Evolutionary conservation across 805 yeast genomes (phyloP), one percentile per base, ranked within the genome.

Genomic region (Saccharomycopsis lassenensis): DNA sequence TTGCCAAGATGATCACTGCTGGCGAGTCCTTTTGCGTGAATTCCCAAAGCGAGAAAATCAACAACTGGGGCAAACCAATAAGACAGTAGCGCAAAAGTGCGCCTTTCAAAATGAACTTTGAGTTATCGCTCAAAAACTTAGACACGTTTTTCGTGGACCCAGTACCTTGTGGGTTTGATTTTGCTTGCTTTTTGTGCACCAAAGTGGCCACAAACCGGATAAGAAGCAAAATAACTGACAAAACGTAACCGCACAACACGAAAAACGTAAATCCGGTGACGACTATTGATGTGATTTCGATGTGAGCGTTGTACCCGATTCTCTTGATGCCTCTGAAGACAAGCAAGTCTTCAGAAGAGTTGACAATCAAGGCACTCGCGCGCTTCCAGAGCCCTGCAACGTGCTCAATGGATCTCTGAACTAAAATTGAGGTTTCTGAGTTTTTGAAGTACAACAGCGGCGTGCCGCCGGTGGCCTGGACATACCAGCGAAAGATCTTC

Each of bases 211-310:
- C 52, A 27, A 64, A 54, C 24, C 75, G 55, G 42, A 69, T 71
- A 16, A 77, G 47, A 1, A 65, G 49, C 37, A 67, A 67, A 2
- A 77, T 46, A 3, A 70, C 77, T 17, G 78, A 71, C 28, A 86
- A 61, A 11, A 83, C 69, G 47, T 81, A 78, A 12, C 87, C 86
- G 57, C 80, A 74, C 32, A 87, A 51, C 16, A 81, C 68, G 55
- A 86, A 87, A 48, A 83, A 84, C 2, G 95, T 82, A 58, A 83
- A 82, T 1, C 94, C 91, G 2, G 95, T 86, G 33, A 74, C 71
- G 12, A 81, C 95, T 24, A 85, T 72, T 5, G 91, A 70, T 2
- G 95, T 83, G 33, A 74, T 74, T 58, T 87, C 97, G 43, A 87
- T 83, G 32, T 65, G 63, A 27, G 89, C 77, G 45, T 71, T 62